These are phyloP conservation scores for Paramecium bursaria DNA, from an alignment of 73 alveolate genomes.

Conservation along the genomic window DNA sequence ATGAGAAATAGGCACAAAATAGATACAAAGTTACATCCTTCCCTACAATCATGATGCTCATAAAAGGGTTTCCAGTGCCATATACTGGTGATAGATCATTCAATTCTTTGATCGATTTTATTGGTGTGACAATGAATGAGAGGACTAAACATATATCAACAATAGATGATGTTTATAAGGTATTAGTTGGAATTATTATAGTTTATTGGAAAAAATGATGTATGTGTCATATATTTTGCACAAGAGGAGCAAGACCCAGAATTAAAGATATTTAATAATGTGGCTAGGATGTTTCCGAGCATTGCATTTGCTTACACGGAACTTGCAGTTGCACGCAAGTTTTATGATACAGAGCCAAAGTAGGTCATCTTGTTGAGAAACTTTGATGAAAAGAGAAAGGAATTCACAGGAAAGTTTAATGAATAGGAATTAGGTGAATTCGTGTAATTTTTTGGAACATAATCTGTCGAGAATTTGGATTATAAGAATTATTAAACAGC, in stretches of 20 bases:
- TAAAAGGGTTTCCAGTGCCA: constrained; percentile 53
- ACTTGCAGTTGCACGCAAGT: constrained; percentile 22
- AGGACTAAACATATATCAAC: not conserved
- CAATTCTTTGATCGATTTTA: constrained; percentile 19
- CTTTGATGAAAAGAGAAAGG: constrained; percentile 55
- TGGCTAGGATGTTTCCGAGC: constrained; percentile 12
- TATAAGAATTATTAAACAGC: not conserved
- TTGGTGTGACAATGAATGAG: constrained; percentile 6
- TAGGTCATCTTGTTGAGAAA: constrained; percentile 26
- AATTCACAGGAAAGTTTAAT: constrained; percentile 12
- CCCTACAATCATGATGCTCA: constrained; percentile 37
- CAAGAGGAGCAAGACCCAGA: constrained; percentile 2
- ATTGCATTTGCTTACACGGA: constrained; percentile 25
- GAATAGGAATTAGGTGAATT: constrained; percentile 12
- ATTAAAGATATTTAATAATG: not conserved
- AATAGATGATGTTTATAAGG: constrained; percentile 58
- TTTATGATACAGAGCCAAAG: constrained; percentile 39
- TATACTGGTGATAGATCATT: constrained; percentile 55
- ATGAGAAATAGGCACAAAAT: not conserved
- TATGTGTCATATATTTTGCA: constrained; percentile 15
- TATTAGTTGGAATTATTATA: constrained; percentile 1
- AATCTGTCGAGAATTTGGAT: constrained; percentile 47
- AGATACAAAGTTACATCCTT: constrained; percentile 39
- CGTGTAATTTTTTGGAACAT: constrained; percentile 2
- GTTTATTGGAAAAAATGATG: constrained; percentile 21